phyloP scores from a whole-genome alignment of 306 rosid genomes.

The Ormosia emarginata region DNA sequence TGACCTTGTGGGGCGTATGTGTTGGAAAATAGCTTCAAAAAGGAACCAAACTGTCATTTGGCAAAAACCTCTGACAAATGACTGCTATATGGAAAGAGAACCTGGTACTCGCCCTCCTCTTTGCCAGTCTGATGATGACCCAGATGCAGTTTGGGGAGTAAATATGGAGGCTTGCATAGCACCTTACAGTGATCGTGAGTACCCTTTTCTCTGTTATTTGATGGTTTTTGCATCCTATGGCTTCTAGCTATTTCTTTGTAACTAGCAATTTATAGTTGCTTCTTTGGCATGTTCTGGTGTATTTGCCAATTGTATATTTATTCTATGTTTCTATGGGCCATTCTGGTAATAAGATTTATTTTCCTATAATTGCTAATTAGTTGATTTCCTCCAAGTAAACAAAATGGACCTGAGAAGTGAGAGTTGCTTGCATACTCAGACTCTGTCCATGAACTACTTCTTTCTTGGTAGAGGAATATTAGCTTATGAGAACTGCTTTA shows the following conservation, averaged over 20 bases:
- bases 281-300: not conserved
- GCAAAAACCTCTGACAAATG: conserved; percentile 91
- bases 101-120: conserved; percentile 84
- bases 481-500: not conserved
- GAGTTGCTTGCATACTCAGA: not conserved
- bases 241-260: not conserved
- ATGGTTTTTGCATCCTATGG: conserved; percentile 19
- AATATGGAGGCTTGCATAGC: conserved; percentile 89
- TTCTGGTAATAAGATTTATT: not conserved
- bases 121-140: conserved; percentile 80
- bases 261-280: not conserved
- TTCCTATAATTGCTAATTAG: not conserved
- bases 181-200: conserved; percentile 79
- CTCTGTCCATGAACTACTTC: not conserved
- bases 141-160: conserved; percentile 87
- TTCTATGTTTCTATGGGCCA: not conserved
- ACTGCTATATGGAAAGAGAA: conserved; percentile 77
- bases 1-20: conserved; percentile 77
- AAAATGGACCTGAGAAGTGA: not conserved
- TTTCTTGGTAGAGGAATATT: not conserved
- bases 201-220: conserved; percentile 23
- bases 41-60: conserved; percentile 90
- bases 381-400: not conserved
- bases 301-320: not conserved
- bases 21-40: conserved; percentile 86